Evolutionary conservation across 2,329 filamentous ascomycete genomes (phyloP), one percentile per base, ranked within the genome.

Genomic region (Cadophora luteo-olivacea): DNA sequence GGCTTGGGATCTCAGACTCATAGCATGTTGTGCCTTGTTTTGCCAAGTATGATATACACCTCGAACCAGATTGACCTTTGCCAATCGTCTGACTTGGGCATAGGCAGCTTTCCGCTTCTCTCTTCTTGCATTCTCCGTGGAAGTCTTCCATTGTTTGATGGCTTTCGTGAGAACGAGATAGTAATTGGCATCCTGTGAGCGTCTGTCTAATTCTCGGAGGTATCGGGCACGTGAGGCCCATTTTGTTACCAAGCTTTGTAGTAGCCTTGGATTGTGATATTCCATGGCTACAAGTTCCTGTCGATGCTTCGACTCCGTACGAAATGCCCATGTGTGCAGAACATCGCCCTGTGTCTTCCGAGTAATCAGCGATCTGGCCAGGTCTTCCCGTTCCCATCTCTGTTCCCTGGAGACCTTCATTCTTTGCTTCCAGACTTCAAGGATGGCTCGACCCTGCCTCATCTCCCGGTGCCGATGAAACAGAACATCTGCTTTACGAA

Each of bases 361-460:
- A 22, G 63, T 63, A 11, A 69, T 64, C 38, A 75, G 72, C 33
- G 71, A 62, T 22, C 70, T 57, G 38, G 77, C 77, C 24, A 72
- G 29, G 49, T 69, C 70, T 68, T 76, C 74, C 61, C 72, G 70
- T 24, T 74, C 68, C 68, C 64, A 70, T 66, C 70, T 70, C 51
- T 70, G 64, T 62, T 72, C 70, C 54, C 66, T 72, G n/a, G 66
- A 78, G 45, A 74, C 72, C 61, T 79, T 77, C 25, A 78, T 78
- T 72, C 79, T 81, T 45, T 80, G 73, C 41, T 80, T 77, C 77
- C 83, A 81, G 32, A 72, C 76, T 36, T 78, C 74, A 32, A 84
- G 78, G 8, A 11, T n/a, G 22, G 36, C 36, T 14, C 22, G 57
- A 45, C 79, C 54, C 81, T 36, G 32, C 12, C 48, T 61, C 25